Evolutionary conservation across 2,329 filamentous ascomycete species (phyloP).

Genomic region (Colletotrichum cuscutae): DNA sequence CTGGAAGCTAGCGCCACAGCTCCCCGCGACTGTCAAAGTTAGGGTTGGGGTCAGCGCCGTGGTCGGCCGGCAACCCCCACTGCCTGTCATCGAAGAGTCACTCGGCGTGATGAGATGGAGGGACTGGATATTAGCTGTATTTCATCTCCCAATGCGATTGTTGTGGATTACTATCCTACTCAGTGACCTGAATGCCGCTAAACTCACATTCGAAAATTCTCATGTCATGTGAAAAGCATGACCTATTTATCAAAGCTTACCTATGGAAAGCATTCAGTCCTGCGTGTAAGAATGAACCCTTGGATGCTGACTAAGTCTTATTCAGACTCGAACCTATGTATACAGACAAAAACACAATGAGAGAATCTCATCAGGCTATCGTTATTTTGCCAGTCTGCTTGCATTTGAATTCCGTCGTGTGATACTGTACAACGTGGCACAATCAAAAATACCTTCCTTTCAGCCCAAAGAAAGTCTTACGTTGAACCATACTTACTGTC

Average conservation of each 20-base stretch:
- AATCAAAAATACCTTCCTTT: too few species aligned
- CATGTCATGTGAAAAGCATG: too few species aligned
- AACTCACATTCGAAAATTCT: too few species aligned
- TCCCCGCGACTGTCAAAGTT: neutral
- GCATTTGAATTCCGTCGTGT: neutral
- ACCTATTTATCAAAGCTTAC: neutral
- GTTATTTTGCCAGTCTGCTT: neutral
- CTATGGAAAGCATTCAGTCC: too few species aligned
- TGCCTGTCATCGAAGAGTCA: constrained; percentile 16
- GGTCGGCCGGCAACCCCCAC: constrained; percentile 5
- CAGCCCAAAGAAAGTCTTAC: too few species aligned
- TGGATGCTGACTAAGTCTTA: neutral
- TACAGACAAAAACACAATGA: neutral
- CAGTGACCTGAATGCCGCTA: too few species aligned
- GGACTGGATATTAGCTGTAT: too few species aligned
- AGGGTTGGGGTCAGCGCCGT: constrained; percentile 6
- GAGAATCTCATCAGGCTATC: neutral
- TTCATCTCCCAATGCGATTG: too few species aligned
- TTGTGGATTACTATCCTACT: too few species aligned
- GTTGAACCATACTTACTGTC: too few species aligned
- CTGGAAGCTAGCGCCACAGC: constrained; percentile 22
- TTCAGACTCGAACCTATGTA: neutral
- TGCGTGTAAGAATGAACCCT: neutral
- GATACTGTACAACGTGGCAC: too few species aligned
- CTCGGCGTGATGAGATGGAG: neutral